Evolutionary conservation across 345 rosid genomes (phyloP).

Genomic region (Camelina hispida): DNA sequence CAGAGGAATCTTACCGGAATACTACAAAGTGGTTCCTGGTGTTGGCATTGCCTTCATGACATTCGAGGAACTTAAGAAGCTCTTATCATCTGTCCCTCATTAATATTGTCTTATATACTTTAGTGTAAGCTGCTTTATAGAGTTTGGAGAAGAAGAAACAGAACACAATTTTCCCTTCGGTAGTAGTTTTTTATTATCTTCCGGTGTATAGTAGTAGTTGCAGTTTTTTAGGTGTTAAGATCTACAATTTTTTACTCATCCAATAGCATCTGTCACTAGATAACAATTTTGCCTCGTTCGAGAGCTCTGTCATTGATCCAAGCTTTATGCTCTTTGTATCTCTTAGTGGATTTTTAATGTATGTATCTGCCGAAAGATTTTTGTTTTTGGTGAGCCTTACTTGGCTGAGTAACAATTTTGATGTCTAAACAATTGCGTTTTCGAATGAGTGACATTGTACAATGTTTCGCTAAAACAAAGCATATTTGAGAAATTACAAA

Average conservation of each 20-base stretch:
- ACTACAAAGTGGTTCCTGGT: constrained; percentile 93
- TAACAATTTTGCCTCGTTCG: constrained; percentile 37
- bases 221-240: constrained; percentile 26
- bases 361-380: constrained; percentile 2
- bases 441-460: background rate
- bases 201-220: constrained; percentile 40
- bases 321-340: constrained; percentile 26
- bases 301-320: constrained; percentile 34
- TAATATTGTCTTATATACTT: constrained; percentile 23
- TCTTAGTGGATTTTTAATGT: background rate
- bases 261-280: constrained; percentile 17
- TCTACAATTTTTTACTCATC: constrained; percentile 27
- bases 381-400: background rate
- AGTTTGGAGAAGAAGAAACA: constrained; percentile 29
- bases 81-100: constrained; percentile 41
- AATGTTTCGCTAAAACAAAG: background rate
- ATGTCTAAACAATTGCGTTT: background rate
- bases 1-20: constrained; percentile 92
- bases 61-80: constrained; percentile 70
- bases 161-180: background rate
- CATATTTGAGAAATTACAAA: background rate
- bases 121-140: constrained; percentile 27
- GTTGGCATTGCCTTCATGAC: constrained; percentile 97
- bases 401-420: background rate
- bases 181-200: constrained; percentile 1